Base-by-base conservation (phyloP, 495 filamentous ascomycete genomes). In the Parathielavia hyrcaniae region DNA sequence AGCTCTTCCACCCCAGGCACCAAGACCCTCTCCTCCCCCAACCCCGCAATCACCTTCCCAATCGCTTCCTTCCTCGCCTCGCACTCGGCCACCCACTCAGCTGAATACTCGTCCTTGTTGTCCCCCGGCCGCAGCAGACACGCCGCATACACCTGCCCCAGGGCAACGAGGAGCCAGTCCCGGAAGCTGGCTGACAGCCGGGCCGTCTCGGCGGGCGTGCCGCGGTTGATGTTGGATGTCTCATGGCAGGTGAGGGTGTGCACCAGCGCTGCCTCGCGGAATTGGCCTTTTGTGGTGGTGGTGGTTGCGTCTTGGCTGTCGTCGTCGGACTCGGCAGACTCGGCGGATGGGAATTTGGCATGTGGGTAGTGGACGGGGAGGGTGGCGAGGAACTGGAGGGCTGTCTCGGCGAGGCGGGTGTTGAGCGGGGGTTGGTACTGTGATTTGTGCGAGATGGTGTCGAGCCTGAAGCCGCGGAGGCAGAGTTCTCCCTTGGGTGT, bases 191-290 rank as follows among this genome's bases (percentile, higher is more conserved):
- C 16, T 8, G 19, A 39, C 34, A 59, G 9, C 8, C 50, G 26
- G 0, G 0, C 8, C 16, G 49, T 40, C 50, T 59, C 50, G 7
- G 13, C 50, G 1, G 32, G 1, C 1, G 13, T 47, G 8, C 57
- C 57, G 14, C 57, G 20, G 22, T 47, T 34, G 16, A 17, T 2
- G 34, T 59, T 59, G 38, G 40, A 32, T 1, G 23, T 19, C 35
- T 53, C 57, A n/a, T 40, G 16, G 19, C 57, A 53, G 16, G 57
- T 59, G 13, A 59, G 34, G 3, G 57, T 59, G 19, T 53, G 57
- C 6, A 59, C 44, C 13, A 59, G 20, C 50, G 57, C 57, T 16
- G 40, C 30, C 44, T 53, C 57, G 22, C 57, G 44, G 12, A 47
- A 59, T 43, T 53, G 50, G 10, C 57, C 57, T 14, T 26, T 5